Conservation (phyloP, 2,329 filamentous ascomycete genomes). For the Claviceps paspali region DNA sequence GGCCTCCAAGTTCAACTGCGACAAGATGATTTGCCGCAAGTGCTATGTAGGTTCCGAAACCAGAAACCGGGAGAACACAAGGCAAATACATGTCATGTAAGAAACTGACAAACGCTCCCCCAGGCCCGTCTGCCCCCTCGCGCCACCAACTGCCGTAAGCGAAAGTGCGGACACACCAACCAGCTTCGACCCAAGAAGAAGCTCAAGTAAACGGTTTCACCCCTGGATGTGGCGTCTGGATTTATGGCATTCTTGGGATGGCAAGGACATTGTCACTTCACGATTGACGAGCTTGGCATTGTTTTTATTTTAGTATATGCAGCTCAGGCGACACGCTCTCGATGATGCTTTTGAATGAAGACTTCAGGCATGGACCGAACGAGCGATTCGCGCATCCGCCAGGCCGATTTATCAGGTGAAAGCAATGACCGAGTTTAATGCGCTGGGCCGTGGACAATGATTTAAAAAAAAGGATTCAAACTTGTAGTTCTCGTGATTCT, state of each 20-base stretch:
- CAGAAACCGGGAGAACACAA: background rate
- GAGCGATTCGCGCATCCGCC: background rate
- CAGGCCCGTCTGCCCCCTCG: slow-evolving; percentile 79
- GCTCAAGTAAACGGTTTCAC: slow-evolving; percentile 54
- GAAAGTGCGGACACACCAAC: slow-evolving; percentile 99
- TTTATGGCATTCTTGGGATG: slow-evolving; percentile 24
- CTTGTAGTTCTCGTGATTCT: too few species aligned
- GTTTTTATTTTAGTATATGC: slow-evolving; percentile 26
- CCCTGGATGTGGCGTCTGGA: slow-evolving; percentile 29
- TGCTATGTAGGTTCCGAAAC: slow-evolving; percentile 69
- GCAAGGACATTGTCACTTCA: slow-evolving; percentile 20
- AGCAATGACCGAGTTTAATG: too few species aligned
- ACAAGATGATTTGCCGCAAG: slow-evolving; percentile 99
- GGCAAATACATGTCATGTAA: too few species aligned
- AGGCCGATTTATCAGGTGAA: background rate
- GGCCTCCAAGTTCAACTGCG: slow-evolving; percentile 99
- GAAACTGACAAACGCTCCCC: slow-evolving; percentile 8
- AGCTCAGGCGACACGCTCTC: slow-evolving; percentile 23
- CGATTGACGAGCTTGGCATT: slow-evolving; percentile 22
- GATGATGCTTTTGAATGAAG: slow-evolving; percentile 18
- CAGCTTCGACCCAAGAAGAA: slow-evolving; percentile 99
- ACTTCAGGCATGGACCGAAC: slow-evolving; percentile 3
- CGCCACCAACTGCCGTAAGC: slow-evolving; percentile 99
- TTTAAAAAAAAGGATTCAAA: too few species aligned
- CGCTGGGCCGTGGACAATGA: too few species aligned